Percentiles rank a stretch among this genome's conserved stretches.
Conservation (phyloP, 176 grass and related monocot genomes). For the Tillandsia leiboldiana region DNA sequence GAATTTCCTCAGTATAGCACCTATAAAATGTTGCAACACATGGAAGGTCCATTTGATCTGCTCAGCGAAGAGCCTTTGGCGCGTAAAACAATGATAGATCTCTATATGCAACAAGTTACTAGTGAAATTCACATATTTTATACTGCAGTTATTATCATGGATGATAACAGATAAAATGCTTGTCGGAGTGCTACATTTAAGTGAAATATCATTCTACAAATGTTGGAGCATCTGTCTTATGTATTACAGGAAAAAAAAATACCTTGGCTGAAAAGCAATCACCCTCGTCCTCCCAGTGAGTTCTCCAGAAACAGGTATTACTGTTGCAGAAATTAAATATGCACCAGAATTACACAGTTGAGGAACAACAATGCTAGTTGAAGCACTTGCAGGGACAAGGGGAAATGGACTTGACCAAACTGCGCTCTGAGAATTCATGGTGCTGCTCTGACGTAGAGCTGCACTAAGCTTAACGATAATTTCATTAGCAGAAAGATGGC, state of each 20-base stretch:
- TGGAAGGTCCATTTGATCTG: too few species aligned
- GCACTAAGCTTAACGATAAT: conserved; percentile 75
- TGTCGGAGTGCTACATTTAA: too few species aligned
- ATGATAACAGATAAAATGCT: neutral
- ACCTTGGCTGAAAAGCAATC: conserved; percentile 91
- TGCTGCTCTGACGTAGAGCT: conserved; percentile 34
- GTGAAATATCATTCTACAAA: too few species aligned
- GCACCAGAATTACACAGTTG: conserved; percentile 56
- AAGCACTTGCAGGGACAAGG: conserved; percentile 72
- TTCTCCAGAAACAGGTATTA: conserved; percentile 72
- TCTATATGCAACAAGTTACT: neutral
- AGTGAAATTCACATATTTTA: neutral
- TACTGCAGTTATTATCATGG: neutral
- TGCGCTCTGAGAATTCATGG: conserved; percentile 37
- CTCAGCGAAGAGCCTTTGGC: too few species aligned
- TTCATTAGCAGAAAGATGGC: conserved; percentile 64
- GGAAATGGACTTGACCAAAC: conserved; percentile 79
- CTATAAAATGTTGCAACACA: too few species aligned
- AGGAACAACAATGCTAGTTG: conserved; percentile 58
- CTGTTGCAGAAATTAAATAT: conserved; percentile 62
- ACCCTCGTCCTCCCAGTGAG: conserved; percentile 80
- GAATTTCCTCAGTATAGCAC: too few species aligned
- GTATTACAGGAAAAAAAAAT: conserved; percentile 4
- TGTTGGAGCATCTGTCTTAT: too few species aligned
- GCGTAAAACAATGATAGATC: neutral